phyloP scores from a whole-genome alignment of 306 rosid genomes.

The Trifolium pratense region DNA sequence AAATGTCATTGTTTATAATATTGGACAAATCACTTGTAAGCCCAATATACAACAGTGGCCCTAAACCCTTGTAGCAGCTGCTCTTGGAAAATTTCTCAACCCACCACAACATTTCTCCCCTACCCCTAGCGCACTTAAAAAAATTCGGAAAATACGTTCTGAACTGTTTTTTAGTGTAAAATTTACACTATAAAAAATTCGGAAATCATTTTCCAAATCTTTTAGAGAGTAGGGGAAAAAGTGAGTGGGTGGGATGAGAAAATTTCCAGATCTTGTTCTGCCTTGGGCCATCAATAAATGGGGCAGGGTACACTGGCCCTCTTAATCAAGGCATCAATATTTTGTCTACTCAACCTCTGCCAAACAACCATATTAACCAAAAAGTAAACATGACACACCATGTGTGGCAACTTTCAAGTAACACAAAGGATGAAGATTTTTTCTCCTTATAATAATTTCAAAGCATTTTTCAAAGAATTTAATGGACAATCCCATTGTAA shows the following conservation, averaged over 20 bases:
- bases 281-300: background rate
- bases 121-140: too few species aligned
- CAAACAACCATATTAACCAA: background rate
- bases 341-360: constrained; percentile 23
- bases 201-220: too few species aligned
- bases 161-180: too few species aligned
- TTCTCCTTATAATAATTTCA: background rate
- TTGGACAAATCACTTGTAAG: background rate
- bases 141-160: too few species aligned
- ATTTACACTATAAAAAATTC: too few species aligned
- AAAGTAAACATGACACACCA: background rate
- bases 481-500: background rate
- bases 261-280: too few species aligned
- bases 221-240: too few species aligned
- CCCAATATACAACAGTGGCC: background rate
- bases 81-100: too few species aligned
- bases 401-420: constrained; percentile 8
- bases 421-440: background rate
- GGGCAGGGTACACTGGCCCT: background rate
- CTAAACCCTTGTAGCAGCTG: background rate
- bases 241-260: too few species aligned
- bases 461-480: background rate
- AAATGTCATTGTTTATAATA: background rate
- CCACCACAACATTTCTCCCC: too few species aligned
- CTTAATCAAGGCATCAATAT: background rate